phyloP scores from a whole-genome alignment of 2,329 filamentous ascomycete species.

The Fusarium musae region DNA sequence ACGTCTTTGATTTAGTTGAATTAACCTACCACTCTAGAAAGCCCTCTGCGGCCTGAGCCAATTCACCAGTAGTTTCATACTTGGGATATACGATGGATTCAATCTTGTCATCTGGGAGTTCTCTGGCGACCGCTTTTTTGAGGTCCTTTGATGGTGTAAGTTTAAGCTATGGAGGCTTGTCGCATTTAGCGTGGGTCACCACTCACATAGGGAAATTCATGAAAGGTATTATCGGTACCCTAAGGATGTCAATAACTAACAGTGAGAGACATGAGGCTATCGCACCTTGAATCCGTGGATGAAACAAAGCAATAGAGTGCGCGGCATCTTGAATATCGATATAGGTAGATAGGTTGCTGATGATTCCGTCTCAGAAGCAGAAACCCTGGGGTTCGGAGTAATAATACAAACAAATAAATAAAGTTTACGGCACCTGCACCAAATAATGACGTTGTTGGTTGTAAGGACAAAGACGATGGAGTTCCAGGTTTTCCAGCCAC shows the following conservation, averaged over 20 bases:
- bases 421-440: background rate
- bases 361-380: background rate
- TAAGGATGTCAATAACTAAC: slow-evolving; percentile 42
- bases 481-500: slow-evolving; percentile 44
- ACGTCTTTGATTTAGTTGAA: background rate
- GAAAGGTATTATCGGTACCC: slow-evolving; percentile 77
- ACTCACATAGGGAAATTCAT: slow-evolving; percentile 67
- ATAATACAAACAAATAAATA: slow-evolving; percentile 19
- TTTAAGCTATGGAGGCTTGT: background rate
- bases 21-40: slow-evolving; percentile 59
- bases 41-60: slow-evolving; percentile 59
- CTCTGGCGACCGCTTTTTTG: slow-evolving; percentile 65
- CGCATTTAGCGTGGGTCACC: background rate
- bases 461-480: background rate
- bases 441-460: slow-evolving; percentile 37
- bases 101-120: slow-evolving; percentile 70
- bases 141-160: slow-evolving; percentile 58
- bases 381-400: background rate
- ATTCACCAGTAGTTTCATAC: slow-evolving; percentile 78
- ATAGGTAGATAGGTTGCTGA: background rate
- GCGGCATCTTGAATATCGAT: slow-evolving; percentile 50
- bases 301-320: slow-evolving; percentile 75
- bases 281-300: slow-evolving; percentile 76
- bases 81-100: slow-evolving; percentile 74
- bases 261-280: fast-evolving